Evolutionary conservation across 1,284 basidiomycete species (phyloP), one percentile per base, ranked within the genome.

Genomic region (Cystobasidium slooffiae): DNA sequence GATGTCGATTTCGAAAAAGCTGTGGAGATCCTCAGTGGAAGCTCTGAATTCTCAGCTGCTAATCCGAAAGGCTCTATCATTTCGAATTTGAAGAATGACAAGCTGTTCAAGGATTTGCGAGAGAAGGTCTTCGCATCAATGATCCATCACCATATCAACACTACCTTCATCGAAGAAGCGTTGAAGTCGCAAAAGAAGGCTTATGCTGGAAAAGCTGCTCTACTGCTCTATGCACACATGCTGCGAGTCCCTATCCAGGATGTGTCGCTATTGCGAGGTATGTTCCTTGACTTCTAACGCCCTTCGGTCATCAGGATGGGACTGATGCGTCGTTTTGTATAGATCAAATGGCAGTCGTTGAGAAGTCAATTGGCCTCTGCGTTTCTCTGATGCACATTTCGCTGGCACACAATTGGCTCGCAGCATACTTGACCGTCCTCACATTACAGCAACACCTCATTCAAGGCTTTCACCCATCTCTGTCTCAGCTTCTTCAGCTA

Each of bases 321-420:
- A 31, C 18, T 46, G 62, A 49, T 49, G 20, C 22, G 39, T 37
- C 37, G 37, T 43, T 49, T 59, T 55, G 20, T 44, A 9, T 75
- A 80, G 80, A 78, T 53, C 79, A 79, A 74, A 78, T 79, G 63
- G 53, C 68, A 4, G 78, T 78, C 12, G 76, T 81, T 41, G 68
- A 79, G 53, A 75, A 78, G 68, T 79, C 80, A 2, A 77, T 78
- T n/a, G 76, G 78, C 80, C 86, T 68, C 80, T 94, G 49, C 85
- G 94, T 18, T 85, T 92, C 93, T 0, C 85, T 98, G 61, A 86
- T 94, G 75, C 91, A 89, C 78, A 93, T 98, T 79, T 86, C 90
- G 0, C 86, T 92, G 24, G 88, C 94, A 0, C 92, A 94, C 80
- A 94, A 89, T 81, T 99, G 95, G 94, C 88, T 98, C n/a, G 81